Percentiles rank a stretch among this genome's conserved stretches.
phyloP scores from a whole-genome alignment of 768 basidiomycete species.

The Xerocomus spinulosus region DNA sequence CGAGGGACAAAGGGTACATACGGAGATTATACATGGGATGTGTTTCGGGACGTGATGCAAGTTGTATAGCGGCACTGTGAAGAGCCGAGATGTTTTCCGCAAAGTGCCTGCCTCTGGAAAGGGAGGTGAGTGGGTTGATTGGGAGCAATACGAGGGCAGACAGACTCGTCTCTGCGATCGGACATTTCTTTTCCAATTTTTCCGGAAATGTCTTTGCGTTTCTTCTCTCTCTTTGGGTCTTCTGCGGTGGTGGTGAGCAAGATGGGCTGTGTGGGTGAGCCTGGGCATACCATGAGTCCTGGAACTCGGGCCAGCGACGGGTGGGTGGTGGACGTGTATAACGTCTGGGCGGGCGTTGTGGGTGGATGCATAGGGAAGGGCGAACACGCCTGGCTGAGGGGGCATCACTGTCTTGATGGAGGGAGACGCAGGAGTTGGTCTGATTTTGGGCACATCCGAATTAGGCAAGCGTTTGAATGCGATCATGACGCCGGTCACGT shows the following conservation, averaged over 20 bases:
- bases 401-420: constrained; percentile 41
- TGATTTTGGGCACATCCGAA: constrained; percentile 15
- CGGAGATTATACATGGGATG: constrained; percentile 64
- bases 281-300: constrained; percentile 38
- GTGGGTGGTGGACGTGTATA: constrained; percentile 37
- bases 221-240: constrained; percentile 58
- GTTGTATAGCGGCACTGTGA: constrained; percentile 54
- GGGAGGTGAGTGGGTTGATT: constrained; percentile 11
- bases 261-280: constrained; percentile 10
- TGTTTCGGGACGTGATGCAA: constrained; percentile 65
- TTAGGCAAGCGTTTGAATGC: constrained; percentile 18
- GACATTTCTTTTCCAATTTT: constrained; percentile 69
- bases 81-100: constrained; percentile 59
- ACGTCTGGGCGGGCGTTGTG: constrained; percentile 39
- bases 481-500: constrained; percentile 25
- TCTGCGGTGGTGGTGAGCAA: constrained; percentile 34
- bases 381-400: constrained; percentile 66
- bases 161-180: constrained; percentile 74
- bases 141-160: constrained; percentile 9
- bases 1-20: constrained; percentile 66
- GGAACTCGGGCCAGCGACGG: constrained; percentile 41
- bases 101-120: constrained; percentile 53
- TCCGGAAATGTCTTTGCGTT: constrained; percentile 63
- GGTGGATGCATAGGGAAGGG: constrained; percentile 51
- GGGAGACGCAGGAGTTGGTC: background rate